Percentiles rank a stretch among this genome's conserved stretches.
These are phyloP conservation scores for Conidiobolus incongruus DNA, from an alignment of 371 early-diverging fungal genomes.

Conservation along the genomic window DNA sequence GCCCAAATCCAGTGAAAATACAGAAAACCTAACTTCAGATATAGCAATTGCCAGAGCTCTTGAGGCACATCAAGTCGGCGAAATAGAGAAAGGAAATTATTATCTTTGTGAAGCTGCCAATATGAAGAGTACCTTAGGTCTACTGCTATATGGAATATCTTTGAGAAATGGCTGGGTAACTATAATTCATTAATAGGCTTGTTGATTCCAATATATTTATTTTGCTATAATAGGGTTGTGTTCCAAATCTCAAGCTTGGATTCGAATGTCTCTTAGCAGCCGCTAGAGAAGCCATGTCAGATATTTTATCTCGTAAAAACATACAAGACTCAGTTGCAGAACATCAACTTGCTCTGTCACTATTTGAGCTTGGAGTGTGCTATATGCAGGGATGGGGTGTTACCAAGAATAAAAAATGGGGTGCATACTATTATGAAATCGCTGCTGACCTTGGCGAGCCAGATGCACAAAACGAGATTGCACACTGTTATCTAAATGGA, in stretches of 20 bases:
- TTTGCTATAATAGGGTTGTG: conserved; percentile 24
- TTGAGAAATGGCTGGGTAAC: conserved; percentile 72
- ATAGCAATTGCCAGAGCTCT: too few species aligned
- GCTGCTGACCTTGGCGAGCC: conserved; percentile 67
- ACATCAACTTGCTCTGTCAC: conserved; percentile 40
- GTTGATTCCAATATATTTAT: background rate
- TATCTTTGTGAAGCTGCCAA: conserved; percentile 63
- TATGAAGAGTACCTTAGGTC: conserved; percentile 40
- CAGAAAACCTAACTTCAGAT: too few species aligned
- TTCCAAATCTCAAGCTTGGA: conserved; percentile 26
- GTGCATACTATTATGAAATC: conserved; percentile 63
- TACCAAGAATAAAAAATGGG: conserved; percentile 44
- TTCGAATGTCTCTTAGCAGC: conserved; percentile 53
- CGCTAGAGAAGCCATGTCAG: conserved; percentile 44
- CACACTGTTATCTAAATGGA: conserved; percentile 48
- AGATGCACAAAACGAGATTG: conserved; percentile 71
- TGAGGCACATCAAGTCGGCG: conserved; percentile 40
- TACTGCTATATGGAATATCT: conserved; percentile 70
- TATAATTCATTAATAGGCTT: too few species aligned
- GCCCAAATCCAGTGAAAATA: too few species aligned
- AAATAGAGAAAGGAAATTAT: conserved; percentile 52
- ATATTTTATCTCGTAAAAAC: conserved; percentile 14
- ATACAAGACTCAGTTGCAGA: conserved; percentile 10
- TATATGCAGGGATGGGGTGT: conserved; percentile 86
- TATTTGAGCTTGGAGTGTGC: conserved; percentile 55